Conservation (phyloP, 495 filamentous ascomycete genomes). For the Aspergillus conjunctus region DNA sequence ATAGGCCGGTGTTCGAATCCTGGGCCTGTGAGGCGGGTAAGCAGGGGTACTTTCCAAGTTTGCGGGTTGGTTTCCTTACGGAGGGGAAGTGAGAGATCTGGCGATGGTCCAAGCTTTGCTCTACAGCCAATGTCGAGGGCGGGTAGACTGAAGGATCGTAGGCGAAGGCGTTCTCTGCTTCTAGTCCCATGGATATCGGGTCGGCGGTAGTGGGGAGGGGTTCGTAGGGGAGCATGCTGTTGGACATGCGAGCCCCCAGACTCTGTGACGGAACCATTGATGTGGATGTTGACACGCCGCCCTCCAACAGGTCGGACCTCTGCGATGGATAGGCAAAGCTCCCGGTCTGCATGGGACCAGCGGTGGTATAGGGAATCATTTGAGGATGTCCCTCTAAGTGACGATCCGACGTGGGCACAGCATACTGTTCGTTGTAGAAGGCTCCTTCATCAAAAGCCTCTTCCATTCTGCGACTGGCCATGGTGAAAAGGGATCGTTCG, state of each 20-base stretch:
- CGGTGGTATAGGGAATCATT: slow-evolving; percentile 15
- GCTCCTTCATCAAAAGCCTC: slow-evolving; percentile 20
- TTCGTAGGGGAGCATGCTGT: slow-evolving; percentile 38
- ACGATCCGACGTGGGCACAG: slow-evolving; percentile 16
- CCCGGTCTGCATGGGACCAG: slow-evolving; percentile 18
- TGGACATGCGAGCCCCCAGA: slow-evolving; percentile 30
- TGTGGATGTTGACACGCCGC: slow-evolving; percentile 6
- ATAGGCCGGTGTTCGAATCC: slow-evolving; percentile 6
- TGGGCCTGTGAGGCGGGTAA: slow-evolving; percentile 17
- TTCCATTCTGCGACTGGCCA: slow-evolving; percentile 21
- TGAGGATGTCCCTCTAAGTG: slow-evolving; percentile 16
- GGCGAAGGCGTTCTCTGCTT: slow-evolving; percentile 28
- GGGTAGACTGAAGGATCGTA: slow-evolving; percentile 30
- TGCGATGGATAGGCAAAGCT: slow-evolving; percentile 23
- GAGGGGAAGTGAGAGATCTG: slow-evolving; percentile 3
- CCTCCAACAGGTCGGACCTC: slow-evolving; percentile 13
- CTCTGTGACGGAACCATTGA: slow-evolving; percentile 27
- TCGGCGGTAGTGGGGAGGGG: slow-evolving; percentile 22
- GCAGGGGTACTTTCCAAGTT: slow-evolving; percentile 10
- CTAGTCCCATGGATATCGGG: slow-evolving; percentile 32
- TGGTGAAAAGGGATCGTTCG: slow-evolving; percentile 21
- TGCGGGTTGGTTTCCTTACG: slow-evolving; percentile 17
- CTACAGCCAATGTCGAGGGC: slow-evolving; percentile 26
- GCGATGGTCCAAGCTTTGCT: slow-evolving; percentile 26
- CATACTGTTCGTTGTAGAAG: slow-evolving; percentile 25